Evolutionary conservation across 129 eudicot species (phyloP).

Genomic region (Dittrichia graveolens): DNA sequence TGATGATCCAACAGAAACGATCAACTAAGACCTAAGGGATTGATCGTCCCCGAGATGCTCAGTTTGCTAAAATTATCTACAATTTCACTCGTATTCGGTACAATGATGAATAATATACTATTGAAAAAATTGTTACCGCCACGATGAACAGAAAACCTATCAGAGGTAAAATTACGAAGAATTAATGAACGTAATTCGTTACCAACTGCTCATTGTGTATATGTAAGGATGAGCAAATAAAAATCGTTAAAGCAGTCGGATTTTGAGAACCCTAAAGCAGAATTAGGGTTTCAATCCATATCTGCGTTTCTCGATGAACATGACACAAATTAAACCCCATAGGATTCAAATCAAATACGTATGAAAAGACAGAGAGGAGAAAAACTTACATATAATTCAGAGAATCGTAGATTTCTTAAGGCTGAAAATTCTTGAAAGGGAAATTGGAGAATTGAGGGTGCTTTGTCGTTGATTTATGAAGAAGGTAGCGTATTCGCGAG

Average conservation of each 20-base stretch:
- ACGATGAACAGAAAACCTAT: neutral
- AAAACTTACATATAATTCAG: neutral
- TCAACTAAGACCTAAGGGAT: neutral
- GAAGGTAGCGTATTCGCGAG: slow-evolving; percentile 22
- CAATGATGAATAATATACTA: neutral
- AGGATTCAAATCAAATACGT: neutral
- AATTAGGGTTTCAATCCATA: slow-evolving; percentile 9
- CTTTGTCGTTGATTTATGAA: neutral
- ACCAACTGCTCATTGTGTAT: slow-evolving; percentile 2
- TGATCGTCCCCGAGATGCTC: neutral
- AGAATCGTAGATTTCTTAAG: neutral
- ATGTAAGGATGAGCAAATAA: neutral
- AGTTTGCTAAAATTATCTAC: neutral
- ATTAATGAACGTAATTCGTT: slow-evolving; percentile 2
- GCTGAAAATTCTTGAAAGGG: neutral
- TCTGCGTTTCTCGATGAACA: neutral
- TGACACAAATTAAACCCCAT: neutral
- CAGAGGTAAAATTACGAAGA: slow-evolving; percentile 7
- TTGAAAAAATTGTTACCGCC: neutral
- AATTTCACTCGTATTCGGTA: neutral
- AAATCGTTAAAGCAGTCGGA: neutral
- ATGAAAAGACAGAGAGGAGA: neutral
- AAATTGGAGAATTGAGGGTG: slow-evolving; percentile 1
- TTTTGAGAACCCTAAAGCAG: neutral
- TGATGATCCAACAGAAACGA: neutral